phyloP scores from a whole-genome alignment of 495 filamentous ascomycete species.

The Friedmanniomyces endolithicus region DNA sequence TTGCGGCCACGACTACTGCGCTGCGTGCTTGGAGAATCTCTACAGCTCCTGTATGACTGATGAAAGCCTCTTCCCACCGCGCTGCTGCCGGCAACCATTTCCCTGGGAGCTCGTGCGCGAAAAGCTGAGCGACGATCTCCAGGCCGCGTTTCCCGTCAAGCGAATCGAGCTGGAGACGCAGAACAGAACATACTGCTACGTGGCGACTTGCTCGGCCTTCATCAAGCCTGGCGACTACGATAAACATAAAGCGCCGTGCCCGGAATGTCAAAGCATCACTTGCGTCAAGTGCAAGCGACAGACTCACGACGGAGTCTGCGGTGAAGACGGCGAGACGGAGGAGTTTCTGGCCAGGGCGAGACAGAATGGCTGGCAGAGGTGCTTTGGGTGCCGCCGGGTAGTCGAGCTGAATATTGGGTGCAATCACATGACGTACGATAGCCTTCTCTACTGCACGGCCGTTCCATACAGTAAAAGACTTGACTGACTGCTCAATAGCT shows the following conservation, averaged over 20 bases:
- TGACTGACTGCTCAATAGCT: conserved; percentile 11
- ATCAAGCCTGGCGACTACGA: conserved; percentile 28
- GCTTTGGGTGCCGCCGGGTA: conserved; percentile 22
- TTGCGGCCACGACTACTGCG: not conserved
- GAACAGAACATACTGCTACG: conserved; percentile 40
- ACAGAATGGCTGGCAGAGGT: conserved; percentile 25
- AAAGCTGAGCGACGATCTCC: conserved; percentile 26
- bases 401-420: conserved; percentile 15
- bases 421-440: conserved; percentile 19
- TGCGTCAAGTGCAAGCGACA: conserved; percentile 38
- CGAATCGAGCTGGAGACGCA: conserved; percentile 35
- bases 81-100: conserved; percentile 17
- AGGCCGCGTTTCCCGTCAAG: conserved; percentile 30
- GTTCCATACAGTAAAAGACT: not conserved
- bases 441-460: not conserved
- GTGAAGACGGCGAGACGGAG: conserved; percentile 11
- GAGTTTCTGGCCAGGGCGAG: conserved; percentile 21
- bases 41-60: not conserved
- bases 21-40: not conserved
- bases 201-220: conserved; percentile 34
- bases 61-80: not conserved
- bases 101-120: conserved; percentile 24
- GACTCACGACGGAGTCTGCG: conserved; percentile 29
- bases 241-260: conserved; percentile 33
- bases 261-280: conserved; percentile 30